These are phyloP conservation scores for Pythium brachiatum DNA, from an alignment of 352 stramenopile genomes.

Conservation along the genomic window DNA sequence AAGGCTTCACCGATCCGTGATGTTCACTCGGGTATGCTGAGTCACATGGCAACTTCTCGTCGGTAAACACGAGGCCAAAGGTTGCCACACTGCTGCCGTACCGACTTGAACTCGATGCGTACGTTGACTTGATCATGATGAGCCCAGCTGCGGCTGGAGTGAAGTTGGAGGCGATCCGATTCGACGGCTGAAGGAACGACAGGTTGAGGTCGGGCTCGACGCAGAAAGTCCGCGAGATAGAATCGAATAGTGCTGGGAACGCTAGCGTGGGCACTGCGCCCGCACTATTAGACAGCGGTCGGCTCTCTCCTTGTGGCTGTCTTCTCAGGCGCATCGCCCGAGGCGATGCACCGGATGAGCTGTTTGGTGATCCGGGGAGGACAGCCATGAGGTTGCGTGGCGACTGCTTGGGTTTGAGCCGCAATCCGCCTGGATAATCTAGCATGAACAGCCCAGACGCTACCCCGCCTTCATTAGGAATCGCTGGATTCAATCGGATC, in stretches of 20 bases:
- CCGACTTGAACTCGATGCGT: background rate
- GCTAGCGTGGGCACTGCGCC: too few species aligned
- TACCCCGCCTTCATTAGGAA: background rate
- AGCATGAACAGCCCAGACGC: conserved; percentile 11
- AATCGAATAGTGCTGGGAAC: conserved; percentile 52
- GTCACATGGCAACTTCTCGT: conserved; percentile 12
- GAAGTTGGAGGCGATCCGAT: conserved; percentile 76
- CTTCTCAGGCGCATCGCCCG: conserved; percentile 30
- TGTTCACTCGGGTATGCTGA: conserved; percentile 10
- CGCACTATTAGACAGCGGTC: background rate
- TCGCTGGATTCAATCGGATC: conserved; percentile 14
- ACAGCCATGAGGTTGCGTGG: background rate
- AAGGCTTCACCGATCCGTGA: background rate
- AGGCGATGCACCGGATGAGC: conserved; percentile 15
- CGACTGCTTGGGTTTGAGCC: background rate
- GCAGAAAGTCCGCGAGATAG: conserved; percentile 60
- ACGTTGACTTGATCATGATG: conserved; percentile 37
- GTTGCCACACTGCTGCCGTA: background rate
- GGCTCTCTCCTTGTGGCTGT: background rate
- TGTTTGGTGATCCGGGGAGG: background rate
- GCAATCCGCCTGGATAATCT: background rate
- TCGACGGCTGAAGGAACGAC: conserved; percentile 54
- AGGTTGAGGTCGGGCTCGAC: conserved; percentile 68
- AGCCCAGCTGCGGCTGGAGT: conserved; percentile 41
- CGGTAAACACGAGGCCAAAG: conserved; percentile 4